phyloP scores from a whole-genome alignment of 805 yeast genomes.

The Zygoascus biomembranicola region DNA sequence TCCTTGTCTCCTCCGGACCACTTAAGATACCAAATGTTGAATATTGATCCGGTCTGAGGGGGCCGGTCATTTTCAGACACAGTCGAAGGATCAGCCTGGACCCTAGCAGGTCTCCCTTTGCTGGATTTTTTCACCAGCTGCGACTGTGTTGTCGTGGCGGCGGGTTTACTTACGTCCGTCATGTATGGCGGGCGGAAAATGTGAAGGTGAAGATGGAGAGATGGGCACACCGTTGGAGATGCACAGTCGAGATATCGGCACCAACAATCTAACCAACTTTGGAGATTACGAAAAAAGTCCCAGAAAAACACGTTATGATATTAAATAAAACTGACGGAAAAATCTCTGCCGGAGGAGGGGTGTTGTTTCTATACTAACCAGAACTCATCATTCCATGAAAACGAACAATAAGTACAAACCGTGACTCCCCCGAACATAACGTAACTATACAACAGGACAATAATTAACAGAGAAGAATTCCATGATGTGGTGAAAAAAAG shows the following conservation, averaged over 20 bases:
- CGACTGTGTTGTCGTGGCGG: not conserved
- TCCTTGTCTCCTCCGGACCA: slow-evolving; percentile 74
- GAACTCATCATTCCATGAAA: not conserved
- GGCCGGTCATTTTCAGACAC: slow-evolving; percentile 54
- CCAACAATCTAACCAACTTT: no score
- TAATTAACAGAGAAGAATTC: not conserved
- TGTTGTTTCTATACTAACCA: not conserved
- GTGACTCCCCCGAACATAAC: not conserved
- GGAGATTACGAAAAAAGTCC: no score
- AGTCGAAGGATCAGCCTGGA: slow-evolving; percentile 62
- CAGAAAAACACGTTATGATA: no score
- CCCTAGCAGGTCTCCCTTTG: slow-evolving; percentile 40
- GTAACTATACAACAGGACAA: not conserved
- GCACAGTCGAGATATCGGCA: not conserved
- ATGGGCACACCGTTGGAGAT: not conserved
- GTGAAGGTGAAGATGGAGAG: not conserved
- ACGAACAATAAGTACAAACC: not conserved
- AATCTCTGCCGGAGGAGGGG: no score
- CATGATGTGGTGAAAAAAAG: not conserved
- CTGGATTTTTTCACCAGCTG: not conserved
- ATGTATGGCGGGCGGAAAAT: not conserved
- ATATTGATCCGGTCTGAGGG: slow-evolving; percentile 70
- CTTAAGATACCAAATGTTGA: slow-evolving; percentile 80
- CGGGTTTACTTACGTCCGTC: not conserved
- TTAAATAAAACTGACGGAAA: no score